Evolutionary conservation across 1,284 basidiomycete genomes (phyloP), one percentile per base, ranked within the genome.

Genomic region (Ustilago sp.): DNA sequence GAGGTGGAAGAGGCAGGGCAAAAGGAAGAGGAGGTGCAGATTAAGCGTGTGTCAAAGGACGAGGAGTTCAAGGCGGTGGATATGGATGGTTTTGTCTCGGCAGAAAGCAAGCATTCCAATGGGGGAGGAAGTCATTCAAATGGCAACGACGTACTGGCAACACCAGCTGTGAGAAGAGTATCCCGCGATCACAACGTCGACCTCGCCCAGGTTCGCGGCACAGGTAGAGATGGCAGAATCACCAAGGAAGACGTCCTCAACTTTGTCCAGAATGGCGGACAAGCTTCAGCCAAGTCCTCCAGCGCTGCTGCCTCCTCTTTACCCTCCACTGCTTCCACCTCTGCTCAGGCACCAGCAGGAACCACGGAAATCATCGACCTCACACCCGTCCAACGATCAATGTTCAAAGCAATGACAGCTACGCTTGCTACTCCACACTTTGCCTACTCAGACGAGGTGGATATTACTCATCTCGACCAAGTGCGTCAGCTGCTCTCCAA

Each of bases 81-180:
- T 4, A 73, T 73, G 70, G 57, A 73, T 23, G 67, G 64, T 19
- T 77, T 77, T 23, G 62, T 67, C 8, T 72, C 74, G 15, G 67
- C 67, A 11, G 62, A 65, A n/a, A 51, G 55, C n/a, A 74, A 68
- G 47, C 71, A 67, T 23, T 59, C 48, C 4, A 54, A 65, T 6
- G 59, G 62, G 12, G 69, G 68, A 34, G 54, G 50, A 36, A 34
- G 31, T 32, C 12, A 52, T 9, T 52, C 36, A 1, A 32, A 47
- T 12, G 66, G 78, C 8, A 50, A 50, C 11, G 41, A 82, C 85
- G 56, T 80, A 2, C 72, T 83, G 50, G 93, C 93, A 4, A 89
- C 91, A 0, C 94, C 94, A 0, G 92, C 93, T 0, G 91, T 93
- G 0, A 89, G 94, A 3, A 90, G 94, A 82, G 90, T 92, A 81